Percentiles rank a stretch among this genome's conserved stretches.
Evolutionary conservation across 2,329 filamentous ascomycete species (phyloP).

Genomic region (Verticillium alfalfae): DNA sequence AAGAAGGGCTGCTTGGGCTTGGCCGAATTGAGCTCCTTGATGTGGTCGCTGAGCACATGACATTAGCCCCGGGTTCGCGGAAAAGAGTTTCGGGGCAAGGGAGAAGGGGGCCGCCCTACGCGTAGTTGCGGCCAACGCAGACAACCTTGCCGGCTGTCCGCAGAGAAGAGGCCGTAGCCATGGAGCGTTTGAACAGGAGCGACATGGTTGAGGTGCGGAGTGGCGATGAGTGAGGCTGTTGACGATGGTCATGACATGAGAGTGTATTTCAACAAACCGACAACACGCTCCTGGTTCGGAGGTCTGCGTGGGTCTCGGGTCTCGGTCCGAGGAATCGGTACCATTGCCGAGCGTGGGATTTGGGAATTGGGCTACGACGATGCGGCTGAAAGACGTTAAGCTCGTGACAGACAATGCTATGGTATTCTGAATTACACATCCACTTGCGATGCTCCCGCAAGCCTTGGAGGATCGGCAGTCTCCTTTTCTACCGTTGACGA

Average conservation of each 20-base stretch:
- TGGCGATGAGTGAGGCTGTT: neutral
- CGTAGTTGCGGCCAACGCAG: constrained; percentile 95
- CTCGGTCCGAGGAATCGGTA: neutral
- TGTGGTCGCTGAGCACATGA: constrained; percentile 65
- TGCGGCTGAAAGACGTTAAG: neutral
- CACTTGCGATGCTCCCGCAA: no score
- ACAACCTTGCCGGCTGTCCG: constrained; percentile 68
- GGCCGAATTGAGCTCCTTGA: constrained; percentile 82
- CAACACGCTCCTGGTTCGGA: neutral
- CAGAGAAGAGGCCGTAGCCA: constrained; percentile 38
- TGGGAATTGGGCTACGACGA: neutral
- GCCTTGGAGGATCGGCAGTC: no score
- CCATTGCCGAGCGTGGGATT: neutral
- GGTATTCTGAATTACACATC: neutral
- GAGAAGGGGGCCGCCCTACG: constrained; percentile 47
- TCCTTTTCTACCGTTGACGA: no score
- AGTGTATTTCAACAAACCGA: neutral
- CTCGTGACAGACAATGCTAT: neutral
- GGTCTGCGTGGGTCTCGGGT: neutral
- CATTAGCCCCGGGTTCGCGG: constrained; percentile 1
- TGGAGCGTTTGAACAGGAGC: constrained; percentile 24
- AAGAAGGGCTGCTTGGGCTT: constrained; percentile 96
- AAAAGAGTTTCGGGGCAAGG: constrained; percentile 4
- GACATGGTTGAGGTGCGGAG: constrained; percentile 21
- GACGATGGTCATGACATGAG: neutral